Evolutionary conservation across 257 asterid species (phyloP), one percentile per base, ranked within the genome.

Genomic region (Solanum virginianum): DNA sequence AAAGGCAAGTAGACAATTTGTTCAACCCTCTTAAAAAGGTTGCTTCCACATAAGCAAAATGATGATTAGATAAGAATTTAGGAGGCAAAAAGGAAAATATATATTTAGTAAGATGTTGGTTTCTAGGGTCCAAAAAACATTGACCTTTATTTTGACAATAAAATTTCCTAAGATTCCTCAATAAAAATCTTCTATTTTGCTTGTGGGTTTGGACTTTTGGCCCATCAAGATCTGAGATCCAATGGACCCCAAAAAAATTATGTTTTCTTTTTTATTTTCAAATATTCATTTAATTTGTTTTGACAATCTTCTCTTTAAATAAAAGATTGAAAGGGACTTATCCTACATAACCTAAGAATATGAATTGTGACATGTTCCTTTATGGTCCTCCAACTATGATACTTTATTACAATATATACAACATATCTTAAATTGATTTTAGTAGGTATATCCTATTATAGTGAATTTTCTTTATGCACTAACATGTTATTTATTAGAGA

Each of bases 91-190:
- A 83, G 45, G 24, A 22, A 57, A 83, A 29, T 55, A 16, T 36
- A 36, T 79, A 81, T 66, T 86, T 81, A 56, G 74, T 90, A 87
- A 87, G 60, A 80, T 62, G 75, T 85, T 89, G 86, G 85, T 39
- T 32, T 57, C 41, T 32, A 16, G 53, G 8, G 56, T n/a, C 69
- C 56, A 81, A 32, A 17, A 75, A 15, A 1, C 43, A 49, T 24
- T 77, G 45, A 77, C 82, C 8, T 77, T 51, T 24, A 9, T 51
- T 77, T 77, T 77, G 82, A 77, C 82, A 55, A 32, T 36, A 55
- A 39, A 36, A 12, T 20, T 29, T 80, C 10, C 4, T 20, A 57
- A 74, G 56, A 81, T 39, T 57, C 18, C 26, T 24, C 29, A 7
- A 74, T 47, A 20, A 39, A 36, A 81, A 57, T 72, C 15, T 47